phyloP scores from a whole-genome alignment of 306 rosid genomes.

The Vicia sativa region DNA sequence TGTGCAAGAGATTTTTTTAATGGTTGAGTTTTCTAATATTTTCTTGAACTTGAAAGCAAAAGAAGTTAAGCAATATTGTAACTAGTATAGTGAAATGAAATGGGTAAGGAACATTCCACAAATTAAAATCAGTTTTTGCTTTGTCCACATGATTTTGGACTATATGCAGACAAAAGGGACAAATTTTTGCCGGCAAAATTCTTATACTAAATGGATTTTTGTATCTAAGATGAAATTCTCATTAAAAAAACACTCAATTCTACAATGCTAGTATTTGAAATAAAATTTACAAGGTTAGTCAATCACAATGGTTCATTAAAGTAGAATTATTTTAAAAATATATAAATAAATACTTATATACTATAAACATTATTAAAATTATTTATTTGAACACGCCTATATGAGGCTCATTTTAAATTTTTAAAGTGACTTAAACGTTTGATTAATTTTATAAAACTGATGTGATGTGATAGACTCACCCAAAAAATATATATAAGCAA shows the following conservation, averaged over 20 bases:
- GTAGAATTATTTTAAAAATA: no score
- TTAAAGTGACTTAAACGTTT: neutral
- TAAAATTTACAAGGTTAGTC: no score
- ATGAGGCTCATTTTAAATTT: neutral
- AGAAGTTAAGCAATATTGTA: no score
- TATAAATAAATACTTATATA: no score
- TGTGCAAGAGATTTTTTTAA: no score
- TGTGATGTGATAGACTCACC: neutral
- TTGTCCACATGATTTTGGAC: slow-evolving; percentile 8
- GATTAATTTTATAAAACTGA: neutral
- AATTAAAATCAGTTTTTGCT: neutral
- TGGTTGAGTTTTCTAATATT: no score
- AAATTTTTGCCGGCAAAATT: slow-evolving; percentile 17
- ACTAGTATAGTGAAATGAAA: neutral
- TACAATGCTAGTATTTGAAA: no score
- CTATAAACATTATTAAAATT: no score
- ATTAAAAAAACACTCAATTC: neutral
- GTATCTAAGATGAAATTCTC: slow-evolving; percentile 2
- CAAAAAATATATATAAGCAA: neutral
- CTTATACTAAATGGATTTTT: neutral
- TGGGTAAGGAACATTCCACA: slow-evolving; percentile 8
- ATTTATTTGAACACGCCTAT: no score
- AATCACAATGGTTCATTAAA: no score
- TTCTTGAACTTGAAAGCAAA: no score
- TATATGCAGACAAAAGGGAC: neutral